Evolutionary conservation across 1,284 basidiomycete species (phyloP).

Genomic region (Porogramme epimiltina): DNA sequence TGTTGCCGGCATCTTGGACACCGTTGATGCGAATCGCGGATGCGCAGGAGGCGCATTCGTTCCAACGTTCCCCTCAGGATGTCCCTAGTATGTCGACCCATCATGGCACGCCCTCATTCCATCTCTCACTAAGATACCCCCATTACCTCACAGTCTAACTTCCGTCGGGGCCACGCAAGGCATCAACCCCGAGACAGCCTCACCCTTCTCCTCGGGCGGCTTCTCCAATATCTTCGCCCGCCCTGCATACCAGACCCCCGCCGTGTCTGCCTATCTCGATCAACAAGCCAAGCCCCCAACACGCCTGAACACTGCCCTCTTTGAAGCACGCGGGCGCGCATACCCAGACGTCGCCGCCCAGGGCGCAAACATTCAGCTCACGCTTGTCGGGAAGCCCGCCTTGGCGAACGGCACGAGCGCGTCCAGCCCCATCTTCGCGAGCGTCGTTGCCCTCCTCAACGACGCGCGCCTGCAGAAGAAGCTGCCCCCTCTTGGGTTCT

Average conservation of each 20-base stretch:
- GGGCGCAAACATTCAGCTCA: constrained; percentile 47
- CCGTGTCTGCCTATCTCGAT: constrained; percentile 32
- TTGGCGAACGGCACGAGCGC: constrained; percentile 62
- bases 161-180: constrained; percentile 57
- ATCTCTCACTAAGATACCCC: neutral
- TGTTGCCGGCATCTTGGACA: constrained; percentile 56
- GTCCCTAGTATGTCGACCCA: constrained; percentile 26
- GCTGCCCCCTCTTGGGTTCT: constrained; percentile 55
- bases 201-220: constrained; percentile 51
- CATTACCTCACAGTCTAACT: constrained; percentile 39
- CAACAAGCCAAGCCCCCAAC: constrained; percentile 32
- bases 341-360: constrained; percentile 25
- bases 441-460: constrained; percentile 58
- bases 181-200: constrained; percentile 33
- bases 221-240: constrained; percentile 50
- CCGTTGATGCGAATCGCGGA: constrained; percentile 46
- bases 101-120: neutral
- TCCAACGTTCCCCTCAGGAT: constrained; percentile 58
- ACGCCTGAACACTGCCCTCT: constrained; percentile 36
- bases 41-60: constrained; percentile 55
- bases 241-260: constrained; percentile 37
- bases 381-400: constrained; percentile 43
- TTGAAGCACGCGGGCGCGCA: constrained; percentile 23
- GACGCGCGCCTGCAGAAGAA: constrained; percentile 52
- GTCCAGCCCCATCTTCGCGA: constrained; percentile 60